Percentiles rank a stretch among this genome's conserved stretches.
Evolutionary conservation across 495 filamentous ascomycete genomes (phyloP).

Genomic region (Pseudomonodictys pantanalensis): DNA sequence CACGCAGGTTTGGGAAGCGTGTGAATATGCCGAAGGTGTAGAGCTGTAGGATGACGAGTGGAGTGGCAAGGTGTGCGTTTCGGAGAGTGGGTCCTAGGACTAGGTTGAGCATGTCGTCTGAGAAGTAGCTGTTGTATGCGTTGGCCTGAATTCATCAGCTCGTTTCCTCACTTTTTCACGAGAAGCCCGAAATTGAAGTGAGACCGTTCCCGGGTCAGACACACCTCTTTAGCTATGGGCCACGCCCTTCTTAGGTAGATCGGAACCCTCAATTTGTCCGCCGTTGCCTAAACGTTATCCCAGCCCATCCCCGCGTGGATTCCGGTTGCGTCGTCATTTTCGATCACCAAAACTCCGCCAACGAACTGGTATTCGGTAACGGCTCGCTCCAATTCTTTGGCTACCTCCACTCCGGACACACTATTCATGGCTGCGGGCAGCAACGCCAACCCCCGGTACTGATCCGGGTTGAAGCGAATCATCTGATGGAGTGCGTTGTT

Average conservation of each 20-base stretch:
- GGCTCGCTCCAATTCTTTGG: slow-evolving; percentile 49
- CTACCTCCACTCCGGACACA: slow-evolving; percentile 46
- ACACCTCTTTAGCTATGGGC: slow-evolving; percentile 3
- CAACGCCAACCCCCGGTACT: slow-evolving; percentile 55
- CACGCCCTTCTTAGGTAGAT: slow-evolving; percentile 8
- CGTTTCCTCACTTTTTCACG: not conserved
- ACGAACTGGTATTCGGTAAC: slow-evolving; percentile 51
- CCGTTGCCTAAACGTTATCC: slow-evolving; percentile 48
- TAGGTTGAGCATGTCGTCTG: slow-evolving; percentile 39
- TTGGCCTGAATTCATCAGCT: slow-evolving; percentile 45
- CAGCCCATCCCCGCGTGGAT: slow-evolving; percentile 44
- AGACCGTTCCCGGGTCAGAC: not conserved
- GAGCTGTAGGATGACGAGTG: slow-evolving; percentile 44
- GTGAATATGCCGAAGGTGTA: slow-evolving; percentile 51
- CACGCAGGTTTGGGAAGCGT: slow-evolving; percentile 46
- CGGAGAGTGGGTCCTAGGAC: slow-evolving; percentile 46
- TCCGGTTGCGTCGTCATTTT: slow-evolving; percentile 51
- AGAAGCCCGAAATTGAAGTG: not conserved
- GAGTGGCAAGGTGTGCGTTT: slow-evolving; percentile 50
- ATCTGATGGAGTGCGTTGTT: slow-evolving; percentile 56
- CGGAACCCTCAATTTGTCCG: slow-evolving; percentile 54
- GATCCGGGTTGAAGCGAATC: slow-evolving; percentile 45
- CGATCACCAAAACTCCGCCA: slow-evolving; percentile 57
- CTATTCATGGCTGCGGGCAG: slow-evolving; percentile 56
- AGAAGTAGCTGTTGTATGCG: not conserved